Base-by-base conservation (phyloP, 1,139 yeast genomes). In the Debaryomyces subglobosus region DNA sequence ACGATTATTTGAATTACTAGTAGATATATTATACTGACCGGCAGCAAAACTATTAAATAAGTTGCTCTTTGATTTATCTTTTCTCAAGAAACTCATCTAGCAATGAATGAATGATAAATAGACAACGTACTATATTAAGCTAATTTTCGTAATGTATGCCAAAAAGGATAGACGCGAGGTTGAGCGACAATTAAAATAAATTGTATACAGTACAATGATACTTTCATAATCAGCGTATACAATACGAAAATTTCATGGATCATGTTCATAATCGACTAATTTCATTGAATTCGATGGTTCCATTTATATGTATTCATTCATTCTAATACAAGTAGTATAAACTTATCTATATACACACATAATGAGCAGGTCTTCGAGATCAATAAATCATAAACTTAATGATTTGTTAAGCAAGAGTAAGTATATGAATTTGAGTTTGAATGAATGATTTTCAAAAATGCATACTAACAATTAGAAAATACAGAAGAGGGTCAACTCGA, bases 351-450 rank as follows among this genome's bases (percentile, higher is more conserved):
- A 20, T 35, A 15, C 15, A 23, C 16, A 23, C 20, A 23, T 25
- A 37, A 18, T 61, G 67, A 50, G 61, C 9, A 79, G 74, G 48
- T 65, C 76, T 5, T 74, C 79, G 20, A 61, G 80, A 58, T 67
- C 75, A 6, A 74, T 75, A 51, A 75, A 75, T 58, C 79, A 74
- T 53, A 72, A 71, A 58, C 72, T 75, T 54, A 75, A 74, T 56
- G 80, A 75, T 57, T 60, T 74, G 49, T 63, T 74, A 56, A 69
- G 76, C 54, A 74, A 73, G 51, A 65, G 71, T 67, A 60, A 44
- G 71, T 67, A 40, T 32, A 25, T 18, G 2, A 10, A 33, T 33
- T 21, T 13, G 9, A 8, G 13, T 5, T 3, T 10, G 10, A 8
- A 16, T 29, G 32, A 16, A 12, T 15, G 18, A 12, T 39, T n/a